These are phyloP conservation scores for Mycena citricolor DNA, from an alignment of 1,284 basidiomycete species.

Conservation along the genomic window DNA sequence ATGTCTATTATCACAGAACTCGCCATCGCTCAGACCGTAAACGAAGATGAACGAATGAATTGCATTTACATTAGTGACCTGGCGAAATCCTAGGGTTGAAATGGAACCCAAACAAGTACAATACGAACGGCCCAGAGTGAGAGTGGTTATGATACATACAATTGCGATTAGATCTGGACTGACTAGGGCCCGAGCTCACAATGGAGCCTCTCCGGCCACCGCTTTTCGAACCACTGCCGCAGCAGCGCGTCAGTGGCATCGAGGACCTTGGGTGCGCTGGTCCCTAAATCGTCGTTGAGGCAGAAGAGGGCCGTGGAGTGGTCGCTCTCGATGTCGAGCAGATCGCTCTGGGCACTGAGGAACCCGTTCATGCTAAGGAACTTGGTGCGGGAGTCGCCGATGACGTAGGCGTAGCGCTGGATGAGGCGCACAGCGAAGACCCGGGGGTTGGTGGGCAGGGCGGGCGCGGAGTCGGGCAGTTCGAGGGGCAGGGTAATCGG, in stretches of 20 bases:
- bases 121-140: too few species aligned
- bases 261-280: conserved; percentile 13
- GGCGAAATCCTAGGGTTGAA: too few species aligned
- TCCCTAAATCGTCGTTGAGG: conserved; percentile 22
- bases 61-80: too few species aligned
- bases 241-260: conserved; percentile 13
- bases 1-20: too few species aligned
- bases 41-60: too few species aligned
- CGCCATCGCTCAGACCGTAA: too few species aligned
- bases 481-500: conserved; percentile 15
- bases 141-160: too few species aligned
- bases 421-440: conserved; percentile 22
- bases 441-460: conserved; percentile 20
- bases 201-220: conserved; percentile 12
- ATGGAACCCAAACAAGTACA: too few species aligned
- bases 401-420: conserved; percentile 20
- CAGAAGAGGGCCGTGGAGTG: conserved; percentile 19
- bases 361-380: conserved; percentile 16
- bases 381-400: conserved; percentile 14
- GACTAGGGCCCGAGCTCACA: conserved; percentile 6
- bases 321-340: conserved; percentile 11
- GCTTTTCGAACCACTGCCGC: conserved; percentile 12
- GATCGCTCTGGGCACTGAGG: too few species aligned
- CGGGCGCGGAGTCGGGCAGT: conserved; percentile 13
- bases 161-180: too few species aligned